These are phyloP conservation scores for Aureobasidium namibiae DNA, from an alignment of 2,329 filamentous ascomycete genomes.

Conservation along the genomic window DNA sequence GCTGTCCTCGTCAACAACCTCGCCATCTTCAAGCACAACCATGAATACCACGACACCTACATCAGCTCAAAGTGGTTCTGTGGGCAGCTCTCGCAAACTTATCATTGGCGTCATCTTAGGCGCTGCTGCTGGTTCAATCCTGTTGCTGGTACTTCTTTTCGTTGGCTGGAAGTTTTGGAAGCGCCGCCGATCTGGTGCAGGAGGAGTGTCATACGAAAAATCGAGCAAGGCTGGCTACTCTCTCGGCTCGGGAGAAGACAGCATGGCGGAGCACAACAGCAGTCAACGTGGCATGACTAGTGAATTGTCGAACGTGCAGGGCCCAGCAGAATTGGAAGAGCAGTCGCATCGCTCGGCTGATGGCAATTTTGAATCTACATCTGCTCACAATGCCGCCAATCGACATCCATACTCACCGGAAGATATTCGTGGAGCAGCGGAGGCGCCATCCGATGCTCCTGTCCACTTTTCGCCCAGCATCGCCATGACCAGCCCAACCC, in stretches of 20 bases:
- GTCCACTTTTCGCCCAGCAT: neutral
- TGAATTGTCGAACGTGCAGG: neutral
- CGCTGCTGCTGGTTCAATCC: neutral
- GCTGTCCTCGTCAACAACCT: neutral
- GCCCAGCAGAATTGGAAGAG: neutral
- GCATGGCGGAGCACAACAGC: neutral
- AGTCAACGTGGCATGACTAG: neutral
- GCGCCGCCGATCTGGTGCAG: neutral
- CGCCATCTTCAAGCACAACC: neutral
- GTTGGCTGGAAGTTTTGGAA: neutral
- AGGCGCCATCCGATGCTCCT: neutral
- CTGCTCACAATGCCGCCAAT: neutral
- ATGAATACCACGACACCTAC: neutral
- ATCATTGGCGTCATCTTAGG: constrained; percentile 4
- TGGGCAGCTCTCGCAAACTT: neutral
- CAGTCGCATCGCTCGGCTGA: neutral
- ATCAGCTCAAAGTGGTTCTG: neutral
- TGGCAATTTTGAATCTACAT: neutral
- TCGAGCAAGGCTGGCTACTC: neutral
- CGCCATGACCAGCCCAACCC: neutral
- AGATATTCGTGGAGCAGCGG: constrained; percentile 3
- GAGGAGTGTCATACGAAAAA: neutral
- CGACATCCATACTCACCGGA: neutral
- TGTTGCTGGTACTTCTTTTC: neutral
- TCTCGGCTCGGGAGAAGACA: neutral